Base-by-base conservation (phyloP, 2,329 filamentous ascomycete species). In the Penicillium sp. region DNA sequence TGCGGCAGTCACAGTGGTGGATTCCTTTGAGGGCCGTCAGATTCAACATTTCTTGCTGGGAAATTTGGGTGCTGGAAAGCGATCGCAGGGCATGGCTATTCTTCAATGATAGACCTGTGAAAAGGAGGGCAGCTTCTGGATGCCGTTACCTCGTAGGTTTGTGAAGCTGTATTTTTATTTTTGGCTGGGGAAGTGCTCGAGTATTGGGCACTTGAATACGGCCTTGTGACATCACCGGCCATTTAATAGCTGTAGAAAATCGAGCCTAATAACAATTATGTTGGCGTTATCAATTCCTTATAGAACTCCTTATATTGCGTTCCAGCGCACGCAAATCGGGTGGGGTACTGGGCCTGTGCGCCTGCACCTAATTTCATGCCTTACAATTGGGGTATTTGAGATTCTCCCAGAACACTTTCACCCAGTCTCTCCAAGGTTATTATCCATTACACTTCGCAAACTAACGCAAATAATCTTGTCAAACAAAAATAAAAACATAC, bases 1-100 rank as follows among this genome's bases (percentile, higher is more conserved):
- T 29, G 68, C 74, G 1, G 69, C 72, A 1, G 62, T 81, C 7
- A 71, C 68, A 5, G 78, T 81, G 1, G 64, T 80, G 44, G 77
- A 80, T 67, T 70, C 75, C 10, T 64, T 64, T 23, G 64, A 62
- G 27, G 70, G 71, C 7, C 72, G 70, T 57, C 55, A 72, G 60
- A 63, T 77, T 31, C 76, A 79, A 62, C 73, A 77, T 62, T 77
- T 77, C 57, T 53, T 54, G 19, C 46, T 77, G 54, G 55, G 33
- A 6, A 61, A 56, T 1, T 56, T 57, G 29, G 69, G 68, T 10
- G 70, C 69, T 7, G 63, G 63, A 1, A 66, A 63, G 42, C 74
- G 64, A 57, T 71, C 74, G 2, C 65, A 70, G 62, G 76, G 75
- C 3, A 72, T 78, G 73, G 71, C 70, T 19, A 31, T 58, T 35